These are phyloP conservation scores for Vitis vinifera DNA, from an alignment of 164 flowering plant species.

Conservation along the genomic window ASM3070453v1 NC_081820.1:27365001-27365500, in stretches of 20 bases:
- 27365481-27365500: conserved; percentile 62
- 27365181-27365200: neutral
- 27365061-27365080: too few species aligned
- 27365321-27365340: neutral
- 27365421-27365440: neutral
- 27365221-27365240: conserved; percentile 30
- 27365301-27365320: conserved; percentile 5
- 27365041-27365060: too few species aligned
- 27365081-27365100: too few species aligned
- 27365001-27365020: neutral
- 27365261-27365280: conserved; percentile 37
- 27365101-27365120: too few species aligned
- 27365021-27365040: neutral
- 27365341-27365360: conserved; percentile 7
- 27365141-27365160: too few species aligned
- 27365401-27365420: conserved; percentile 20
- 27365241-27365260: conserved; percentile 25
- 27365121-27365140: too few species aligned
- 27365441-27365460: conserved; percentile 24
- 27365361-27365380: conserved; percentile 20
- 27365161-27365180: too few species aligned
- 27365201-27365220: conserved; percentile 31
- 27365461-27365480: conserved; percentile 41
- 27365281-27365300: conserved; percentile 24
- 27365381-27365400: conserved; percentile 35